These are phyloP conservation scores for Ustulina deusta DNA, from an alignment of 2,329 filamentous ascomycete genomes.

Conservation along the genomic window DNA sequence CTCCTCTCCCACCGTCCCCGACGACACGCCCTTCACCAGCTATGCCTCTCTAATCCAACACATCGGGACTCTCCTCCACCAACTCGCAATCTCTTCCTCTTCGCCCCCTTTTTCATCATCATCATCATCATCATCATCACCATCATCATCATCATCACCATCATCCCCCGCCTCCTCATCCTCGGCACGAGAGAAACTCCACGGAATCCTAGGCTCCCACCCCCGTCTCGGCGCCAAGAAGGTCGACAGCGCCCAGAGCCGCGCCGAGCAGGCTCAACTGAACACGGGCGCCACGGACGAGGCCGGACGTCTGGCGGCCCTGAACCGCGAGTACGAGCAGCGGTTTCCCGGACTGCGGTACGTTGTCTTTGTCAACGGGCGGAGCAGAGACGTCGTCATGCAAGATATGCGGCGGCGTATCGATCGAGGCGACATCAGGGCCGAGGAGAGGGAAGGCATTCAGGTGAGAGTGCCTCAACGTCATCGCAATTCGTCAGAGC, in stretches of 20 bases:
- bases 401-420: conserved; percentile 83
- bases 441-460: conserved; percentile 79
- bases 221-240: conserved; percentile 85
- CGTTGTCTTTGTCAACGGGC: conserved; percentile 91
- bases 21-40: conserved; percentile 64
- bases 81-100: conserved; percentile 60
- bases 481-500: neutral
- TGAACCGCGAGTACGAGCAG: conserved; percentile 86
- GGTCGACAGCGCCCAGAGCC: conserved; percentile 83
- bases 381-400: conserved; percentile 80
- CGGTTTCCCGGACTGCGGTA: conserved; percentile 85
- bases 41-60: conserved; percentile 78
- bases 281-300: conserved; percentile 68
- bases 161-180: no score
- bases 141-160: no score
- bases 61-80: conserved; percentile 72
- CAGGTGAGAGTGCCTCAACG: conserved; percentile 53
- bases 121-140: no score
- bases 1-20: conserved; percentile 63
- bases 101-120: no score
- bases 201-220: conserved; percentile 82
- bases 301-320: conserved; percentile 63
- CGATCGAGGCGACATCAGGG: conserved; percentile 70
- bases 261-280: conserved; percentile 84
- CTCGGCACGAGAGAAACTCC: conserved; percentile 67